Evolutionary conservation across 345 rosid species (phyloP), one percentile per base, ranked within the genome.

Genomic region (Euphorbia peplus): DNA sequence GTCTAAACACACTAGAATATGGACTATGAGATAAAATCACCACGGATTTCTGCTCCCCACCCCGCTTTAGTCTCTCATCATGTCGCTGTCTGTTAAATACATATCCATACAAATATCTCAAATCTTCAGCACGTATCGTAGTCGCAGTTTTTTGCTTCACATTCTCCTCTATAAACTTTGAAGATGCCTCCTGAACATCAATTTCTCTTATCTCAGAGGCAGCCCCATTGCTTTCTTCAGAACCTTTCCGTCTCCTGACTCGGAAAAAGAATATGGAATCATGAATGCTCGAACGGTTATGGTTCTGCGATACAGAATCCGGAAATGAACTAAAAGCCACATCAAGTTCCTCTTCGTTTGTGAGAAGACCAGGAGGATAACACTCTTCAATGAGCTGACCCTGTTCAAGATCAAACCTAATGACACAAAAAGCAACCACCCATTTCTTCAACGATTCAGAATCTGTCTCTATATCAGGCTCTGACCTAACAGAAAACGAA

Each of bases 191-290:
- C 80, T 66, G 75, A 59, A 67, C 67, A 58, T 74, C 74, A 64
- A 65, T 63, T 75, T 73, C 81, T 6, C 54, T 52, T 66, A 73
- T 70, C 67, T 73, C 82, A 0, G 82, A 69, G 1, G 81, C 60
- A 69, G 77, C 61, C 24, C 54, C 75, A 66, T 73, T 75, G 18
- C 58, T 66, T 62, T 60, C 72, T 70, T 82, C 81, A 62, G 70
- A 51, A 46, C 67, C 74, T 67, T 76, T 79, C 8, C 78, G 83
- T 84, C 96, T 85, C 62, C 69, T 79, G 72, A 90, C 77, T 54
- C 99, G 98, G 79, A 91, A 95, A 79, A 95, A 95, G 88, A 95
- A 95, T 73, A 95, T 87, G 85, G 93, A 95, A 69, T 95, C 99
- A 60, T 95, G 93, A 75, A 91, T 87, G 87, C 97, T 95, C 8